Evolutionary conservation across 2,329 filamentous ascomycete species (phyloP).

Genomic region (Neofusicoccum laricinum): DNA sequence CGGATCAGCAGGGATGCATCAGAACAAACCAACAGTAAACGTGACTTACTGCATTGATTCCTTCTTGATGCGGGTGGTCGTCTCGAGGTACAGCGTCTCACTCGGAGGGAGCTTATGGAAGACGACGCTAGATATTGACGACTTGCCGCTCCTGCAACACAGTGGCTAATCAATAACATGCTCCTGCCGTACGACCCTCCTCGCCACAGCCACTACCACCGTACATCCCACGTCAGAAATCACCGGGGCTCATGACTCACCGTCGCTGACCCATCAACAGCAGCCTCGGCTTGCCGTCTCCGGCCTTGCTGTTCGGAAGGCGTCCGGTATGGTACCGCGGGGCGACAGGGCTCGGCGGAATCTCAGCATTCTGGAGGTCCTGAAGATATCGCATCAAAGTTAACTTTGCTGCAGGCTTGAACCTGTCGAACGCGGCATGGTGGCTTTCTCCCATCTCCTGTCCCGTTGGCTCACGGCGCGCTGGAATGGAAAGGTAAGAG

Average conservation of each 20-base stretch:
- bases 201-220: not conserved
- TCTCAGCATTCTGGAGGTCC: conserved; percentile 41
- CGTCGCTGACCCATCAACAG: conserved; percentile 93
- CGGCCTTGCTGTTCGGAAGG: conserved; percentile 48
- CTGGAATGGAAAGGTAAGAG: conserved; percentile 24
- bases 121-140: conserved; percentile 97
- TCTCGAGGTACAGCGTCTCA: conserved; percentile 93
- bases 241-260: conserved; percentile 48
- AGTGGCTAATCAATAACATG: conserved; percentile 3
- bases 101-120: conserved; percentile 96
- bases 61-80: conserved; percentile 90
- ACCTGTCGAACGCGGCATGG: conserved; percentile 29
- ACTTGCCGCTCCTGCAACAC: conserved; percentile 80
- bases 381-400: conserved; percentile 43
- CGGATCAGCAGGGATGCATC: not conserved
- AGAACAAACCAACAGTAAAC: not conserved
- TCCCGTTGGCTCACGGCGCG: conserved; percentile 20
- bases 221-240: not conserved
- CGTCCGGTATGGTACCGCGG: conserved; percentile 42
- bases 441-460: conserved; percentile 21
- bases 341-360: conserved; percentile 34
- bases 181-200: not conserved
- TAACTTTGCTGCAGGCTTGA: conserved; percentile 39
- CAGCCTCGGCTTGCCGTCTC: conserved; percentile 73
- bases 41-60: conserved; percentile 83